Evolutionary conservation across 306 rosid species (phyloP).

Genomic region (Mucuna pruriens): DNA sequence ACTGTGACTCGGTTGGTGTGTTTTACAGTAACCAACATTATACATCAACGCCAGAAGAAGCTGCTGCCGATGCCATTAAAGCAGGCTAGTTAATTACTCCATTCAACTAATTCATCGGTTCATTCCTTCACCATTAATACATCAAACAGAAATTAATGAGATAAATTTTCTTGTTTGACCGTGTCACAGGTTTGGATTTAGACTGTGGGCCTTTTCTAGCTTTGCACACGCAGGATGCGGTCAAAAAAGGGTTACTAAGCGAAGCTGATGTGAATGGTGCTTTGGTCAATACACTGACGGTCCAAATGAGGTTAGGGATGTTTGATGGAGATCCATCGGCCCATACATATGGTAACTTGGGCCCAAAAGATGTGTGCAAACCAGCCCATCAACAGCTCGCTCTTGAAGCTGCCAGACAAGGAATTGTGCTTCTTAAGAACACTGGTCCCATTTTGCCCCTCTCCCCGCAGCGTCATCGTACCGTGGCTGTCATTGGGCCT

Average conservation of each 20-base stretch:
- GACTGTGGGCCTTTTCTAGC: slow-evolving; percentile 91
- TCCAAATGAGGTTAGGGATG: slow-evolving; percentile 95
- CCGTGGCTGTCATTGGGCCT: slow-evolving; percentile 88
- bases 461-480: slow-evolving; percentile 55
- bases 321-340: slow-evolving; percentile 74
- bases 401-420: slow-evolving; percentile 79
- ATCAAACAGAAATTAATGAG: not conserved
- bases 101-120: not conserved
- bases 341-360: slow-evolving; percentile 63
- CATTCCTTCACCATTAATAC: not conserved
- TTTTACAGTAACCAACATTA: slow-evolving; percentile 73
- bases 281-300: slow-evolving; percentile 62
- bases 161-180: not conserved
- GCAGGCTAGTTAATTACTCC: slow-evolving; percentile 51
- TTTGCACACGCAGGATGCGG: slow-evolving; percentile 69
- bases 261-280: slow-evolving; percentile 65
- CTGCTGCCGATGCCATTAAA: slow-evolving; percentile 94
- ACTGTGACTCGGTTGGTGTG: slow-evolving; percentile 91
- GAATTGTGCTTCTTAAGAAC: slow-evolving; percentile 87
- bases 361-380: slow-evolving; percentile 82
- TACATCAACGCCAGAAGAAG: slow-evolving; percentile 83
- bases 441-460: slow-evolving; percentile 64
- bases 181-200: slow-evolving; percentile 74
- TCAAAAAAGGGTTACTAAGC: slow-evolving; percentile 64
- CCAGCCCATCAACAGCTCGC: slow-evolving; percentile 75